Percentiles rank a stretch among this genome's conserved stretches.
These are phyloP conservation scores for Phytophthora pistaciae DNA, from an alignment of 352 stramenopile genomes.

Conservation along the genomic window DNA sequence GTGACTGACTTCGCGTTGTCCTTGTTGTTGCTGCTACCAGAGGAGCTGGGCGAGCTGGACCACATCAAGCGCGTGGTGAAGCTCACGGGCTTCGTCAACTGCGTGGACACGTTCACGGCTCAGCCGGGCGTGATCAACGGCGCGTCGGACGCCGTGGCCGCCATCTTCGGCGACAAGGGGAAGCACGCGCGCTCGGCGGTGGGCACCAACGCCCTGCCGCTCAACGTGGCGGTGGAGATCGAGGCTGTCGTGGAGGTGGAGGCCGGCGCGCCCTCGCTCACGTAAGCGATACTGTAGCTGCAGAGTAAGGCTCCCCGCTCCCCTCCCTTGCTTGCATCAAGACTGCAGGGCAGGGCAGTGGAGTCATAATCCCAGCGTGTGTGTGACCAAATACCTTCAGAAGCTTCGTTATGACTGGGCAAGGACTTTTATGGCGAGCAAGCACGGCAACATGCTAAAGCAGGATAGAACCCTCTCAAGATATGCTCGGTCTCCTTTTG, in stretches of 20 bases:
- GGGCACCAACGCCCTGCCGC: constrained; percentile 94
- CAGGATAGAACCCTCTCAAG: too few species aligned
- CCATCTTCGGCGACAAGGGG: constrained; percentile 90
- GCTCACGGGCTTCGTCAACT: constrained; percentile 96
- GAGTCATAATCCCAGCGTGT: constrained; percentile 15
- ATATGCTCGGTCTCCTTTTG: background rate
- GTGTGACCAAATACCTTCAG: too few species aligned
- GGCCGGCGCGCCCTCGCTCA: constrained; percentile 34
- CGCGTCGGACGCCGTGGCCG: constrained; percentile 90
- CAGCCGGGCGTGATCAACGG: constrained; percentile 96
- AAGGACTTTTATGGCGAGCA: too few species aligned
- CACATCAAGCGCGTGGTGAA: constrained; percentile 94
- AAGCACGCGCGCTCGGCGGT: constrained; percentile 94
- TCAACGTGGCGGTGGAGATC: constrained; percentile 97
- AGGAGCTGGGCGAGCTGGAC: constrained; percentile 91
- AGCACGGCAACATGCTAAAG: too few species aligned
- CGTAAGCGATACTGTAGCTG: constrained; percentile 14
- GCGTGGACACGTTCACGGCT: constrained; percentile 87
- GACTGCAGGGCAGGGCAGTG: constrained; percentile 18
- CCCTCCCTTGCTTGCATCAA: constrained; percentile 17
- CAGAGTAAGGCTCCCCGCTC: constrained; percentile 3
- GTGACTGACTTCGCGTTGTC: constrained; percentile 1
- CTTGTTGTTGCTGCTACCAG: constrained; percentile 28
- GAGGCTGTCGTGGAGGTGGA: constrained; percentile 96
- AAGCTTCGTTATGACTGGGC: too few species aligned